A percentile compares a stretch with the other conserved stretches of the same genome.
Evolutionary conservation across 2,329 filamentous ascomycete species (phyloP).

Genomic region (Pseudonectria buxi): DNA sequence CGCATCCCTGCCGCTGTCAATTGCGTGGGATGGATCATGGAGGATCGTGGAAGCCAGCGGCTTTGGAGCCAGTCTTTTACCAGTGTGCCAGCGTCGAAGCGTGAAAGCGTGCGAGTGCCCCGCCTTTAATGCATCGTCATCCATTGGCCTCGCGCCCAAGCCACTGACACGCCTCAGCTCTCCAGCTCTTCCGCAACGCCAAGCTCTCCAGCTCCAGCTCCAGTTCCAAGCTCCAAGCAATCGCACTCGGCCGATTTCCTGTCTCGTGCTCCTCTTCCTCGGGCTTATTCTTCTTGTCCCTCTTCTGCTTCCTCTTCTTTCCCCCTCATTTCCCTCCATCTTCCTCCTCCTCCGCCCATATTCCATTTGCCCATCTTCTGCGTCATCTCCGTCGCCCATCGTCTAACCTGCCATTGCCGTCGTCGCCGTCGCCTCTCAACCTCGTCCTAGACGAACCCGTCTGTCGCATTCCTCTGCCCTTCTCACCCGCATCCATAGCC

Average conservation of each 20-base stretch:
- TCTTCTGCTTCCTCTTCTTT: conserved; percentile 19
- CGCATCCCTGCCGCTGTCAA: no score
- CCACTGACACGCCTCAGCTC: conserved; percentile 24
- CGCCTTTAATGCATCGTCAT: no score
- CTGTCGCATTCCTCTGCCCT: conserved; percentile 49
- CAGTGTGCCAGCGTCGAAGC: no score
- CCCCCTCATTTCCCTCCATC: conserved; percentile 25
- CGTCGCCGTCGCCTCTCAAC: conserved; percentile 26
- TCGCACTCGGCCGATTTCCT: conserved; percentile 5
- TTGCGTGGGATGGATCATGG: no score
- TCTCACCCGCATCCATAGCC: conserved; percentile 47
- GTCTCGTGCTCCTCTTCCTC: conserved; percentile 13
- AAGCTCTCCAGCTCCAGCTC: conserved; percentile 30
- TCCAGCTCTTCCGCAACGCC: conserved; percentile 43
- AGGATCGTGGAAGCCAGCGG: no score
- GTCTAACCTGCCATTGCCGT: conserved; percentile 1
- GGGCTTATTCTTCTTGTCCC: conserved; percentile 6
- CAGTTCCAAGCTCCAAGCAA: conserved; percentile 1
- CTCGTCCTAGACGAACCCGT: conserved; percentile 35
- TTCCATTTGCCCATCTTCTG: no score
- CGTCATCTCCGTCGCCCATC: no score
- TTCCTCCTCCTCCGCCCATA: conserved; percentile 15
- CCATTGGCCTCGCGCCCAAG: conserved; percentile 6
- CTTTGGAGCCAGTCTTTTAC: no score
- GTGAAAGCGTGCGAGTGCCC: no score